Evolutionary conservation across 2,329 filamentous ascomycete species (phyloP), one percentile per base, ranked within the genome.

Genomic region (Colletotrichum cereale): DNA sequence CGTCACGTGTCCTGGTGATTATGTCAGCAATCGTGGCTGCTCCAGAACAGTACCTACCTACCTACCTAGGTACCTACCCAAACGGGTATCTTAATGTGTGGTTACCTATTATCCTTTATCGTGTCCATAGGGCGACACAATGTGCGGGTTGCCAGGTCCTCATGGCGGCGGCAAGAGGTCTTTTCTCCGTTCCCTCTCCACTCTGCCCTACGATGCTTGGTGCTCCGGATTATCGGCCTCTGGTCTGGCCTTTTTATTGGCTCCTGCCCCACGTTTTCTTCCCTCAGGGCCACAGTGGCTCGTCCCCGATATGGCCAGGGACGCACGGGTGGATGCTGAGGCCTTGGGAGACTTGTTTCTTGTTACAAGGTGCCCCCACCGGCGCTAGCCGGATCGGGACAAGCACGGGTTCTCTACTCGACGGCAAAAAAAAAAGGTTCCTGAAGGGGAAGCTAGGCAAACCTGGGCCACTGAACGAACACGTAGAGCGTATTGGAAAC

Each of bases 401-500:
- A 69, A 69, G 69, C 40, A 55, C 56, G 38, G 61, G 26, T 29
- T 63, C 38, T 58, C 58, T 47, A 16, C 65, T 60, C 34, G 55
- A 71, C 66, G 66, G 73, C 73, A 47, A 44, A 44, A 73, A 72
- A 66, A 62, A 57, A 61, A 61, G 64, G 63, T 72, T 61, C 63
- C 69, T 69, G 72, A 73, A 73, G 53, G 63, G 66, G 58, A 66
- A 71, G 61, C 63, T 56, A 63, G 63, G 64, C 55, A 68, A 24
- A 65, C 58, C 60, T 56, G 38, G 57, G 68, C 60, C 63, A 42
- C 55, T 74, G 70, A 74, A 74, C 71, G 73, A 74, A 74, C 73
- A 74, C 73, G 73, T 74, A 74, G 63, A 61, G 71, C 71, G 64
- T 74, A 72, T 72, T 70, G 63, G 73, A 74, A 73, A 67, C 70